Evolutionary conservation across 176 grass and related monocot species (phyloP), one percentile per base, ranked within the genome.

Genomic region (Calamus simplicifolius): DNA sequence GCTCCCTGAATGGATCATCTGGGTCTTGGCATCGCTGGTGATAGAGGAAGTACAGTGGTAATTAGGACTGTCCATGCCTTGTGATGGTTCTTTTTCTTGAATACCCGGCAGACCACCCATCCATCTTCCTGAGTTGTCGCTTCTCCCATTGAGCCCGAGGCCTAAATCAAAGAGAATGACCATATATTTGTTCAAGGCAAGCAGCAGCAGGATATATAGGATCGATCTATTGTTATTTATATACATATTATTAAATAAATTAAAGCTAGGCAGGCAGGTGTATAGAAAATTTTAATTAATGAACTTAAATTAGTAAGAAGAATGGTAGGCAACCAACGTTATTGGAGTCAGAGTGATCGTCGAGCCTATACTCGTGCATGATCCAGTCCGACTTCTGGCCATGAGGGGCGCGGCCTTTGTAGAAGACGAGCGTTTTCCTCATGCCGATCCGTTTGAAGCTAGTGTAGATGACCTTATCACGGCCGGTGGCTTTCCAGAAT

Each of bases 381-480:
- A 94, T 94, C 89, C 89, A 94, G 28, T 84, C 87, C 0, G 92
- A 96, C 21, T 96, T 96, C 73, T 82, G 83, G 21, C 92, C 92
- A 16, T 96, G 92, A 0, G 92, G 92, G 0, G 92, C 92, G 4
- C 92, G 87, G 16, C 92, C 92, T 69, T 96, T 91, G 81, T 96
- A 96, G 78, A 96, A 96, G 67, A 96, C 92, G 66, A 96, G 86
- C 10, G 92, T 96, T 77, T 96, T 96, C 67, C 92, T 73, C 92
- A 96, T 96, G 65, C 92, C 92, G 73, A 96, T 96, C 64, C 78
- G 80, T 18, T 75, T 87, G 69, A 85, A 77, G 66, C 80, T 25
- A 67, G 89, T 88, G 68, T 92, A 85, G 60, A 98, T 98, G 73
- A 83, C 73, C 84, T 98, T 98, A 73, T 98, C 93, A 18, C 93